Evolutionary conservation across 331 rosid genomes (phyloP), one percentile per base, ranked within the genome.

Genomic region (Cydonia oblonga): DNA sequence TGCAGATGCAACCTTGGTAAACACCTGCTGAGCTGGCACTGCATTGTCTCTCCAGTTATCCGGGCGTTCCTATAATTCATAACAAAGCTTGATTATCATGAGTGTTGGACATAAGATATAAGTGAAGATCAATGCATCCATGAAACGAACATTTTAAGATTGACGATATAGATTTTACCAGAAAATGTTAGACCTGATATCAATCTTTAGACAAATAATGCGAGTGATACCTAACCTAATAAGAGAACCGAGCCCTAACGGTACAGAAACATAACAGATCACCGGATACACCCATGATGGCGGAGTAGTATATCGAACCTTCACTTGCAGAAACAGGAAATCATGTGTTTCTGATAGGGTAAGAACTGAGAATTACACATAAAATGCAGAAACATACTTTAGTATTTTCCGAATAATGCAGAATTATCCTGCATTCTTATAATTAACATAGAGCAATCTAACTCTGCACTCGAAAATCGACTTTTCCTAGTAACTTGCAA

Each of bases 11-110:
- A 83, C 87, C 79, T 68, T 80, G 1, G 72, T 84, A 73, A 89
- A 91, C 29, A 83, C 89, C 2, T 18, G 29, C 72, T 95, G 98
- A 51, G 70, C 90, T 63, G 75, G 96, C 64, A 66, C 70, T 5
- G 92, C 98, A 26, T 63, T 68, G 49, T 86, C 87, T 76, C 97
- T 83, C 98, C 97, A 93, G 81, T 91, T 93, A 80, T 93, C 98
- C 0, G 84, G 46, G 32, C 98, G 96, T 82, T 93, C 98, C 98
- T 93, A 78, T 64, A 54, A 85, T 69, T 64, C 82, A 22, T 56
- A 69, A 75, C 12, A 54, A 62, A 63, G 32, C 46, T 58, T 61
- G 7, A 73, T 66, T 11, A 59, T 51, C 62, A 79, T 7, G 15
- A 59, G 28, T 25, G n/a, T n/a, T n/a, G n/a, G n/a, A n/a, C n/a